Percentiles rank a stretch among this genome's conserved stretches.
Evolutionary conservation across 2,329 filamentous ascomycete genomes (phyloP).

Genomic region (Colletotrichum abscissum): DNA sequence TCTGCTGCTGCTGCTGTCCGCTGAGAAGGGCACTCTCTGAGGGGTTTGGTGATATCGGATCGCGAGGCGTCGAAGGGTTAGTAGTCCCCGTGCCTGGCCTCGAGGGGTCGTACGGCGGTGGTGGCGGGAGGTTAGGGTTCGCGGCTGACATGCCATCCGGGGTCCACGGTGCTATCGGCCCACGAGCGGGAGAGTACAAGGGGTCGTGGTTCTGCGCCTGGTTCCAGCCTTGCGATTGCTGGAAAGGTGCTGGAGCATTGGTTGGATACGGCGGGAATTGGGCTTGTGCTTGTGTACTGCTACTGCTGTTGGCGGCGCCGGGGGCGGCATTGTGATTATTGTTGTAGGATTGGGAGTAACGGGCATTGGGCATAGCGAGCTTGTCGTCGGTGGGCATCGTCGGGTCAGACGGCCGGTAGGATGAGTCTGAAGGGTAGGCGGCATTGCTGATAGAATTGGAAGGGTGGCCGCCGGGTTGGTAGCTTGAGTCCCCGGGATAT

Average conservation of each 20-base stretch:
- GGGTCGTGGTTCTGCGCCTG: slow-evolving; percentile 19
- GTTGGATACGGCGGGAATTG: slow-evolving; percentile 14
- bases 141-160: slow-evolving; percentile 34
- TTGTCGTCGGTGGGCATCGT: slow-evolving; percentile 27
- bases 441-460: slow-evolving; percentile 32
- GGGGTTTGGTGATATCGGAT: slow-evolving; percentile 12
- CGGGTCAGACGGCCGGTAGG: slow-evolving; percentile 29
- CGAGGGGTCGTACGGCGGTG: slow-evolving; percentile 33
- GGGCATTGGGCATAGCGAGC: slow-evolving; percentile 27
- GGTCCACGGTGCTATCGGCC: slow-evolving; percentile 29
- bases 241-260: slow-evolving; percentile 1
- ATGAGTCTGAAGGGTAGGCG: slow-evolving; percentile 33
- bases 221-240: neutral
- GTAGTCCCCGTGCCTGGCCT: slow-evolving; percentile 17
- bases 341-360: slow-evolving; percentile 32
- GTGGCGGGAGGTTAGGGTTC: slow-evolving; percentile 37
- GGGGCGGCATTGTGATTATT: neutral
- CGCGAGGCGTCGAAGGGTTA: slow-evolving; percentile 9
- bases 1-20: slow-evolving; percentile 13
- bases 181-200: slow-evolving; percentile 7
- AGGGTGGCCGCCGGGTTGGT: slow-evolving; percentile 14
- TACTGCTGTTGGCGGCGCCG: neutral
- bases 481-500: slow-evolving; percentile 20
- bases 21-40: slow-evolving; percentile 23
- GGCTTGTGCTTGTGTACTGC: neutral